Conservation (phyloP, 2,329 filamentous ascomycete genomes). For the Diaporthe sp. region DNA sequence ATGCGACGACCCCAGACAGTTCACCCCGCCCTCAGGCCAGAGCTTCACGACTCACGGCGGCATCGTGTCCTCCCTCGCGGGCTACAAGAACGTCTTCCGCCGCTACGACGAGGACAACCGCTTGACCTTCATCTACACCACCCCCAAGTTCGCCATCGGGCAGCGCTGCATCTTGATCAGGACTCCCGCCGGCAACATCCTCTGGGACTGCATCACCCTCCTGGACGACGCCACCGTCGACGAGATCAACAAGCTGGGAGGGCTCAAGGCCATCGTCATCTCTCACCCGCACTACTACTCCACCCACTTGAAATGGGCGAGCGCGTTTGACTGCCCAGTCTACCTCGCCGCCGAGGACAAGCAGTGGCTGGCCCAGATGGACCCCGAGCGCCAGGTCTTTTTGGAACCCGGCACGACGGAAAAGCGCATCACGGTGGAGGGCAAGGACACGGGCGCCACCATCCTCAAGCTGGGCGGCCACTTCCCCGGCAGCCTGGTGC, state of each 20-base stretch:
- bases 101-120: conserved; percentile 55
- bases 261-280: conserved; percentile 78
- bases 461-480: conserved; percentile 81
- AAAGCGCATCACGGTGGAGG: conserved; percentile 45
- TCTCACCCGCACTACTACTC: conserved; percentile 87
- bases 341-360: conserved; percentile 75
- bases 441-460: conserved; percentile 57
- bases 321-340: conserved; percentile 74
- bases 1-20: conserved; percentile 80
- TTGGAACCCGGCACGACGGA: conserved; percentile 54
- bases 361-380: conserved; percentile 67
- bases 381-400: conserved; percentile 54
- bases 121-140: conserved; percentile 59
- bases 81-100: conserved; percentile 65
- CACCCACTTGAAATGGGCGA: conserved; percentile 79
- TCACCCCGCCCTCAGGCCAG: conserved; percentile 72
- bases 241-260: conserved; percentile 69
- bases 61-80: conserved; percentile 46
- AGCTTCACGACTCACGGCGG: conserved; percentile 70
- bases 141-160: conserved; percentile 76
- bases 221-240: conserved; percentile 73
- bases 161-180: conserved; percentile 77
- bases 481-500: conserved; percentile 79
- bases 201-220: conserved; percentile 83
- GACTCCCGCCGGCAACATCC: conserved; percentile 74